phyloP scores from a whole-genome alignment of 169 alveolate species.

The Eimeria praecox region DNA sequence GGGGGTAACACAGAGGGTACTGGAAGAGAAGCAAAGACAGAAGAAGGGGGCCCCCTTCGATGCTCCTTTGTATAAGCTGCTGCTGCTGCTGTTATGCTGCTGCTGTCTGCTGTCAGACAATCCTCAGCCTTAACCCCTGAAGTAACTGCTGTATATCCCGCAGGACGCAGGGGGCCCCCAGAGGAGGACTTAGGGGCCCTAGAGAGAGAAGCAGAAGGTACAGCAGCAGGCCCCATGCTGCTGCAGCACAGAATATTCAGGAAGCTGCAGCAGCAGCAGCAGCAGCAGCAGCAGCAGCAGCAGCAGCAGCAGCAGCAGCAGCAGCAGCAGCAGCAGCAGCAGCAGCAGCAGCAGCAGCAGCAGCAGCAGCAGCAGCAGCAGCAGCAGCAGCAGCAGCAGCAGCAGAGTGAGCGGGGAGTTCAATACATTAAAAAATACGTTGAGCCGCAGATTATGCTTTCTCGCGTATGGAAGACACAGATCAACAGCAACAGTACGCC shows the following conservation, averaged over 20 bases:
- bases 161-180: not conserved
- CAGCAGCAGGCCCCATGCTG: not conserved
- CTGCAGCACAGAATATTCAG: not conserved
- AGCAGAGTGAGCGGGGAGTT: too few relatives aligned
- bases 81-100: not conserved
- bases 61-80: not conserved
- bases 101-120: not conserved
- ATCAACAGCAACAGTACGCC: not conserved
- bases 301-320: not conserved
- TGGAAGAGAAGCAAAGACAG: not conserved
- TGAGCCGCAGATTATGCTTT: not conserved
- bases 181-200: not conserved
- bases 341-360: not conserved
- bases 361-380: too few relatives aligned
- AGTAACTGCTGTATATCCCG: not conserved
- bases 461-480: not conserved
- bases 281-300: too few relatives aligned
- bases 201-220: not conserved
- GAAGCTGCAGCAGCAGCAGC: not conserved
- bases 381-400: not conserved
- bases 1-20: too few relatives aligned
- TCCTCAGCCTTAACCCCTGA: not conserved
- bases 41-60: not conserved
- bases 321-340: not conserved
- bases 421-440: not conserved